These are phyloP conservation scores for Peronospora destructor DNA, from an alignment of 352 stramenopile species.

Conservation along the genomic window DNA sequence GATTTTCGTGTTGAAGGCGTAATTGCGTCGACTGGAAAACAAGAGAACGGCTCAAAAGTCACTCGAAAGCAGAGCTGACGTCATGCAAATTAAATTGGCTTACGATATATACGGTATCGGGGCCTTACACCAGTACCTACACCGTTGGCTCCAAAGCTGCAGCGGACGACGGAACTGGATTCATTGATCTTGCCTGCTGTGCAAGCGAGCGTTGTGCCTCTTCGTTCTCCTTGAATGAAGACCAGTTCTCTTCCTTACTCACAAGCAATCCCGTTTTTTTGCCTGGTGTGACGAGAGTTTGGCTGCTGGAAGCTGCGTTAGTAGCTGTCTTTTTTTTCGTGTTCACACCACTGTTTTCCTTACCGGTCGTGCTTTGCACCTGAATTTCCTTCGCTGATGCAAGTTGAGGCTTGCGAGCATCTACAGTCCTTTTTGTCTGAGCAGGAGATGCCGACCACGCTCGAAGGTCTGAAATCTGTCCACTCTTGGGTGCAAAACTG, in stretches of 20 bases:
- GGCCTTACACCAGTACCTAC: constrained; percentile 8
- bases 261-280: constrained; percentile 6
- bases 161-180: neutral
- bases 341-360: constrained; percentile 27
- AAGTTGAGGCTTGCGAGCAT: constrained; percentile 19
- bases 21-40: too few relatives aligned
- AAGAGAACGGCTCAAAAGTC: too few relatives aligned
- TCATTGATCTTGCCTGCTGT: constrained; percentile 7
- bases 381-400: constrained; percentile 15
- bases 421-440: constrained; percentile 2
- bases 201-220: constrained; percentile 27
- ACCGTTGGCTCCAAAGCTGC: constrained; percentile 6
- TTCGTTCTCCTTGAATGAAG: constrained; percentile 34
- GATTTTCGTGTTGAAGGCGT: too few relatives aligned
- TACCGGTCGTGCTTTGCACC: constrained; percentile 17
- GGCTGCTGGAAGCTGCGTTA: constrained; percentile 19
- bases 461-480: constrained; percentile 14
- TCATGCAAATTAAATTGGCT: constrained; percentile 21
- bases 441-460: constrained; percentile 13
- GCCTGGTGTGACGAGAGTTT: constrained; percentile 28
- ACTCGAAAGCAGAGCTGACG: constrained; percentile 2
- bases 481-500: constrained; percentile 49
- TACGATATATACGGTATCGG: constrained; percentile 20
- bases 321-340: constrained; percentile 11
- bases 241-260: constrained; percentile 29